Evolutionary conservation across 139 green algal genomes (phyloP), one percentile per base, ranked within the genome.

Genomic region (Chlorella vulgaris): DNA sequence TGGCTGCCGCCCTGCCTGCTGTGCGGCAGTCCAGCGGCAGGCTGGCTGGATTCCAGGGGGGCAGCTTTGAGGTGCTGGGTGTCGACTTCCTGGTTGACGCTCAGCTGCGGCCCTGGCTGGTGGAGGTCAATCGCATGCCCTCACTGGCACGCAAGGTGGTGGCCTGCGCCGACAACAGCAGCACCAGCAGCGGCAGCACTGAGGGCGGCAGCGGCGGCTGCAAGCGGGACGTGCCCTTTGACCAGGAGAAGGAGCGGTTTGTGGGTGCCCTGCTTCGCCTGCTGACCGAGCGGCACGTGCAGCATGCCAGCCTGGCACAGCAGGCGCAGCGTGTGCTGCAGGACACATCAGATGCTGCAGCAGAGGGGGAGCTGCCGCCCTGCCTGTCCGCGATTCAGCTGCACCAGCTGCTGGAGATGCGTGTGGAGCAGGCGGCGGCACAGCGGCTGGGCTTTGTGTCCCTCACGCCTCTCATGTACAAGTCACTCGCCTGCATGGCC

Each of bases 61-160:
- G 74, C 50, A 74, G 70, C 51, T 89, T 93, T 53, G 87, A 94
- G 76, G 62, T 94, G 36, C 69, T 95, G 42, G 92, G 92, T 0
- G 24, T 93, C 0, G 92, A 96, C 79, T 93, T 95, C 71, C 60
- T 96, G 68, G 43, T 96, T 38, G 91, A 96, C 82, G 42, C 81
- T 28, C 61, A 43, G 1, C 69, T 92, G 19, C 42, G 83, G 42
- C 90, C 92, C 15, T 93, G 86, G 80, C 82, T 96, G 58, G 53
- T 96, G 67, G 92, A 96, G 71, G 69, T 95, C 21, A 96, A 96
- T 77, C 84, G 82, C 1, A 42, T 91, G 26, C 92, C 92, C 43
- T 93, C 86, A 51, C 71, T 96, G 80, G 89, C 90, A 0, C 70
- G 88, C 39, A 88, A 89, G 79, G 84, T 88, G 31, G 62, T 86